Base-by-base conservation (phyloP, 192 early-diverging fungal species). In the Podila verticillata region DNA sequence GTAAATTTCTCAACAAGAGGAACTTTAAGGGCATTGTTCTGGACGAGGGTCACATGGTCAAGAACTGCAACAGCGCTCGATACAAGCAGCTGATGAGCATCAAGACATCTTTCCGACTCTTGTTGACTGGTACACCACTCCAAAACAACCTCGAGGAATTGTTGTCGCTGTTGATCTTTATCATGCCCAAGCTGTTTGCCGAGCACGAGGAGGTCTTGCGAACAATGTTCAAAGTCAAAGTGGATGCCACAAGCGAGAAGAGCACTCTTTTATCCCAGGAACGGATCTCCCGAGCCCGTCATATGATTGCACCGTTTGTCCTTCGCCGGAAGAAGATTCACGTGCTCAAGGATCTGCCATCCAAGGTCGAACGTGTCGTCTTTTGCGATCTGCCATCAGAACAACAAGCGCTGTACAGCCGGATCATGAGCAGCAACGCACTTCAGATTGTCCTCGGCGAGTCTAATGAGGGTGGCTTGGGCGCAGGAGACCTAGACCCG, bases 61-160 rank as follows among this genome's bases (percentile, higher is more conserved):
- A 97, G 84, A 97, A 97, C 80, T 92, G 91, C 63, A 87, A 87
- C 54, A 93, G 90, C 61, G 84, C 89, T 24, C 82, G 96, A 13
- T 95, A 95, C 83, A 91, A 93, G 65, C 87, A 92, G 69, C 78
- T 97, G 49, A 94, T 90, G 87, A 77, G 85, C 47, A 75, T 86
- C 56, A 68, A 84, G 30, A 82, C 87, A 2, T 83, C 85, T 13
- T 93, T 92, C 66, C 81, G 91, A 10, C 65, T 94, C 8, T 71
- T 98, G 34, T 81, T 96, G 2, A 98, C 95, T 1, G 96, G 96
- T 48, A 98, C 96, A 15, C 92, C 92, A 7, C 65, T 89, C 32
- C 95, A 98, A 72, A 97, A 97, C 79, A 97, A 96, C 65, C 81
- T 97, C 36, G 92, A 95, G 75, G 96, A 98, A 73, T 88, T 98